Evolutionary conservation across 371 early-diverging fungal species (phyloP).

Genomic region (Paraphysoderma sedebokerense): DNA sequence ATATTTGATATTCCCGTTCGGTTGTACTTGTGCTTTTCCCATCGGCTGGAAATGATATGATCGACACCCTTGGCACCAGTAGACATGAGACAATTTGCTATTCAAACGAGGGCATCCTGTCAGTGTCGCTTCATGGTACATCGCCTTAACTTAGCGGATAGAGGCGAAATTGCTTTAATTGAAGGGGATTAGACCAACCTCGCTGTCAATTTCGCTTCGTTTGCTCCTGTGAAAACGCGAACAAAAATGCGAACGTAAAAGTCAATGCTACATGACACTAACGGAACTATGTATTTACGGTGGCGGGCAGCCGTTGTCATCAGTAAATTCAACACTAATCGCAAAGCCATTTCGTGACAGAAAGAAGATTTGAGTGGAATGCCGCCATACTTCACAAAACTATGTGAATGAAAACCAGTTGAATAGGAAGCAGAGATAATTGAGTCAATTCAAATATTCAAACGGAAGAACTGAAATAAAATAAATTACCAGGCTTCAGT

Average conservation of each 20-base stretch:
- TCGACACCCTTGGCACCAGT: slow-evolving; percentile 71
- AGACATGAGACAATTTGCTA: not conserved
- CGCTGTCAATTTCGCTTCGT: slow-evolving; percentile 51
- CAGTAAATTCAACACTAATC: slow-evolving; percentile 77
- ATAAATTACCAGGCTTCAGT: slow-evolving; percentile 54
- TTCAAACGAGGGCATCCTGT: not conserved
- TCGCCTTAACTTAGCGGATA: too few species aligned
- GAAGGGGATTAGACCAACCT: slow-evolving; percentile 23
- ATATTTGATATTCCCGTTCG: slow-evolving; percentile 7
- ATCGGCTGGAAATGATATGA: slow-evolving; percentile 49
- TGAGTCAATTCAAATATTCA: too few species aligned
- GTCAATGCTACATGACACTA: slow-evolving; percentile 93
- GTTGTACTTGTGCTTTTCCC: slow-evolving; percentile 25
- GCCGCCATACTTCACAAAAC: slow-evolving; percentile 89
- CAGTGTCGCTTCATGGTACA: too few species aligned
- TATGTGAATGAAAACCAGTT: too few species aligned
- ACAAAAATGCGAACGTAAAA: slow-evolving; percentile 98
- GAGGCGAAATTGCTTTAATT: too few species aligned
- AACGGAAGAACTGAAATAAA: too few species aligned
- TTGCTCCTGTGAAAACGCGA: slow-evolving; percentile 66
- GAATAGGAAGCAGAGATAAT: too few species aligned
- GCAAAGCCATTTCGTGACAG: slow-evolving; percentile 53
- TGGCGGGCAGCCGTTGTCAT: slow-evolving; percentile 80
- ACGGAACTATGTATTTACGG: slow-evolving; percentile 71
- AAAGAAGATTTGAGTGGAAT: slow-evolving; percentile 60